phyloP scores from a whole-genome alignment of 192 early-diverging fungal species.

The Globomyces pollinis-pini region DNA sequence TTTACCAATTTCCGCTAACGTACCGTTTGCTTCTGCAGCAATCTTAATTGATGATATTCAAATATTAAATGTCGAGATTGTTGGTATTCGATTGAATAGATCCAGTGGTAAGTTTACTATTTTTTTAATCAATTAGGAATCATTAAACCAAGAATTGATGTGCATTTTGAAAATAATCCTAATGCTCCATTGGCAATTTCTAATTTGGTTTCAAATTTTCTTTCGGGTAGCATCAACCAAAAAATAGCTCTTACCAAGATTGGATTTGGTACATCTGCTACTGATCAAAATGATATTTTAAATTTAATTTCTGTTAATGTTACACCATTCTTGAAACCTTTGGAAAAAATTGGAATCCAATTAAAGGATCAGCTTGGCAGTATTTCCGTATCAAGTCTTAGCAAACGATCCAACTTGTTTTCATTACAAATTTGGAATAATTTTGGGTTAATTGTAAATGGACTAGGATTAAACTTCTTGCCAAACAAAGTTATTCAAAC shows the following conservation, averaged over 20 bases:
- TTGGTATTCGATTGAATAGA: conserved; percentile 14
- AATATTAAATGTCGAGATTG: conserved; percentile 12
- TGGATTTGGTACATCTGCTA: conserved; percentile 12
- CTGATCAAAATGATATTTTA: conserved; percentile 18
- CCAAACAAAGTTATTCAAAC: not conserved
- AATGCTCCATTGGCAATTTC: conserved; percentile 11
- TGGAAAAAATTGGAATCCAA: not conserved
- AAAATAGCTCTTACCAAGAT: conserved; percentile 8
- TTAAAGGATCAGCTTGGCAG: not conserved
- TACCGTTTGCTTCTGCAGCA: conserved; percentile 15
- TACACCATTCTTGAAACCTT: not conserved
- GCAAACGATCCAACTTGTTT: not conserved
- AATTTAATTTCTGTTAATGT: not conserved
- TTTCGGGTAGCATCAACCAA: conserved; percentile 10
- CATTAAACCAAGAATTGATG: conserved; percentile 6
- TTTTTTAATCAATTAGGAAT: not conserved
- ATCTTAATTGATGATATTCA: conserved; percentile 4
- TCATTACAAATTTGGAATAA: not conserved
- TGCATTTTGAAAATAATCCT: not conserved
- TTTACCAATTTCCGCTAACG: conserved; percentile 17
- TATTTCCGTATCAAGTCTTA: not conserved
- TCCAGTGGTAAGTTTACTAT: not conserved
- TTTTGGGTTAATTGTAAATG: not conserved
- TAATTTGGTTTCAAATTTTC: conserved; percentile 9
- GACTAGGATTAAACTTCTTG: not conserved